Evolutionary conservation across 768 basidiomycete species (phyloP), one percentile per base, ranked within the genome.

Genomic region (Mrakia gelida): DNA sequence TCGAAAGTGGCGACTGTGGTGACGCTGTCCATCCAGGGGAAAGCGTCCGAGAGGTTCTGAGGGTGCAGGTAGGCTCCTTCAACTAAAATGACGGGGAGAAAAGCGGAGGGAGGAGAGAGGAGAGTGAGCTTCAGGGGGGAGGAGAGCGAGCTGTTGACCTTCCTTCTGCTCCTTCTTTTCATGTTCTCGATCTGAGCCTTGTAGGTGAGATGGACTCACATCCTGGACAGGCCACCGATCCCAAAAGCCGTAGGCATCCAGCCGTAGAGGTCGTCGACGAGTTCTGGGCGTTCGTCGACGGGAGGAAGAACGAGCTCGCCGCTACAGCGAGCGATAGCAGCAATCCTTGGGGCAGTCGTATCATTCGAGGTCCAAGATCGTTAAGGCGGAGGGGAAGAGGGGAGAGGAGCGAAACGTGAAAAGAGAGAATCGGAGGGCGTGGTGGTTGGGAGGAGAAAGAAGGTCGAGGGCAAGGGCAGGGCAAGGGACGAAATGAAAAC

Each of bases 51-150:
- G 2, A 75, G 63, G 34, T 65, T 75, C 23, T 34, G 0, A 7
- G 74, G 74, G 43, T 75, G 62, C n/a, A 75, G 43, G 43, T 75
- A 75, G 1, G 74, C 61, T 32, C 74, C 74, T 32, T 75, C 74
- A 23, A 75, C 74, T 75, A 30, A 21, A 52, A 52, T 21, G 4
- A 52, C 4, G 49, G 18, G 16, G 49, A 52, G 49, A 16, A 52
- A 7, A 52, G 49, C 3, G 49, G 49, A 52, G 49, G 21, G 49
- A 52, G 49, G 15, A 16, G 61, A 54, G 56, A 32, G 38, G 45
- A 73, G n/a, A 16, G 43, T 59, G 34, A 62, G 49, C 38, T 26
- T 34, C 45, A 54, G 11, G 72, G 32, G 72, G 41, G 28, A 23
- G 59, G 61, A 75, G 11, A 52, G 9, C 71, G 71, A 30, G 54